Conservation (phyloP, 768 basidiomycete species). For the Boletus subparvulus region DNA sequence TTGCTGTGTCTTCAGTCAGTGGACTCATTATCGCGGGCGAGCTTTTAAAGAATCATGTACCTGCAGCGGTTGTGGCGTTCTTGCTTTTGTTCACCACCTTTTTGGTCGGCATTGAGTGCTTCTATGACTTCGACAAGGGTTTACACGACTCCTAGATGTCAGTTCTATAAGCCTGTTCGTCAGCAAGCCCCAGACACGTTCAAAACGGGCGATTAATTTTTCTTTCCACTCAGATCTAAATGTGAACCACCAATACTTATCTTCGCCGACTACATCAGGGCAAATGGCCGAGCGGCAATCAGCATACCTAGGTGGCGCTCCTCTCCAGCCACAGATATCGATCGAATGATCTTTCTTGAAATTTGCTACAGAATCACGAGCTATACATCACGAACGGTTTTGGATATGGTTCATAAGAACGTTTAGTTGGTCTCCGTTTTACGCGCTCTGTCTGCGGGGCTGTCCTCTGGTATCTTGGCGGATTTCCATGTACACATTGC, state of each 20-base stretch:
- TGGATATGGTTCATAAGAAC: conserved; percentile 2
- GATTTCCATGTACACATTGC: conserved; percentile 8
- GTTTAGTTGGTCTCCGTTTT: not conserved
- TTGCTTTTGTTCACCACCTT: conserved; percentile 73
- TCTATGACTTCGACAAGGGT: conserved; percentile 82
- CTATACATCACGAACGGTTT: not conserved
- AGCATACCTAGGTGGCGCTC: conserved; percentile 43
- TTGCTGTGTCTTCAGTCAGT: conserved; percentile 78
- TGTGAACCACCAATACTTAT: conserved; percentile 44
- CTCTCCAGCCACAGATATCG: conserved; percentile 65
- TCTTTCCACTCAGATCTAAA: conserved; percentile 44
- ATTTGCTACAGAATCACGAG: not conserved
- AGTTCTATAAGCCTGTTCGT: conserved; percentile 42
- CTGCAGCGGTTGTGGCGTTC: conserved; percentile 71
- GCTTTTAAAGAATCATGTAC: not conserved
- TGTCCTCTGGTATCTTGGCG: not conserved
- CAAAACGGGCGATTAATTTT: conserved; percentile 39
- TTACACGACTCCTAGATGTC: conserved; percentile 73
- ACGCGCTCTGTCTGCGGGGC: not conserved
- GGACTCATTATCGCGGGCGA: not conserved
- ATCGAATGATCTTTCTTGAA: conserved; percentile 54
- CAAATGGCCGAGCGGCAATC: conserved; percentile 48
- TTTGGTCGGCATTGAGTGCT: conserved; percentile 73
- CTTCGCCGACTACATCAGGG: conserved; percentile 38
- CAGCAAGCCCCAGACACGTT: conserved; percentile 21